These are phyloP conservation scores for Kalanchoe fedtschenkoi DNA, from an alignment of 164 flowering plant species.

Conservation along the genomic window DNA sequence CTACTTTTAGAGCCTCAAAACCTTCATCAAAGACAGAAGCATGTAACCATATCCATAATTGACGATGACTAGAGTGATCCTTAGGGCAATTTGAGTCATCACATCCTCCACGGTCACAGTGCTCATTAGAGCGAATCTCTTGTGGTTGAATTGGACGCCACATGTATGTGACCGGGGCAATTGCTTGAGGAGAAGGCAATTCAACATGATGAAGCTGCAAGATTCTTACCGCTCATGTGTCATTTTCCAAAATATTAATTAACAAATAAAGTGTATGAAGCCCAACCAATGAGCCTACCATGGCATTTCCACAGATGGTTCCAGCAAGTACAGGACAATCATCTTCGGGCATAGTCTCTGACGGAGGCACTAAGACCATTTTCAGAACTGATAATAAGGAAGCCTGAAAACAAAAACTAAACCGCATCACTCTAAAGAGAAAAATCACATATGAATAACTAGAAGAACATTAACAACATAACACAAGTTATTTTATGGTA, in stretches of 20 bases:
- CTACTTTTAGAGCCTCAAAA: slow-evolving; percentile 40
- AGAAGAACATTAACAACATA: neutral
- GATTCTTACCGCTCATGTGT: neutral
- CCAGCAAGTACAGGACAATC: slow-evolving; percentile 36
- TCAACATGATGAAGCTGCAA: slow-evolving; percentile 72
- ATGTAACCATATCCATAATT: slow-evolving; percentile 86
- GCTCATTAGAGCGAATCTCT: slow-evolving; percentile 10
- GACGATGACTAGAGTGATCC: slow-evolving; percentile 26
- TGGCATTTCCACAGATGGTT: slow-evolving; percentile 43
- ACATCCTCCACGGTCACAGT: slow-evolving; percentile 9
- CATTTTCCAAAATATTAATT: neutral
- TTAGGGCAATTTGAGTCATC: slow-evolving; percentile 7
- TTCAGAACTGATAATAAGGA: slow-evolving; percentile 40
- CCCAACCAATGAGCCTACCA: slow-evolving; percentile 35
- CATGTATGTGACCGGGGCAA: slow-evolving; percentile 86
- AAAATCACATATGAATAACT: neutral
- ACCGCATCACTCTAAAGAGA: neutral
- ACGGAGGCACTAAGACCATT: slow-evolving; percentile 48
- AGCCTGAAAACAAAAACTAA: slow-evolving; percentile 33
- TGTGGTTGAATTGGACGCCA: slow-evolving; percentile 46
- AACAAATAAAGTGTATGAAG: neutral
- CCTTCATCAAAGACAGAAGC: slow-evolving; percentile 69
- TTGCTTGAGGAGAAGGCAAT: slow-evolving; percentile 28
- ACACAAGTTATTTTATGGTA: neutral
- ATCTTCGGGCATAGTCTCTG: slow-evolving; percentile 21